Evolutionary conservation across 2,329 filamentous ascomycete genomes (phyloP).

Genomic region (Colletotrichum kahawae): DNA sequence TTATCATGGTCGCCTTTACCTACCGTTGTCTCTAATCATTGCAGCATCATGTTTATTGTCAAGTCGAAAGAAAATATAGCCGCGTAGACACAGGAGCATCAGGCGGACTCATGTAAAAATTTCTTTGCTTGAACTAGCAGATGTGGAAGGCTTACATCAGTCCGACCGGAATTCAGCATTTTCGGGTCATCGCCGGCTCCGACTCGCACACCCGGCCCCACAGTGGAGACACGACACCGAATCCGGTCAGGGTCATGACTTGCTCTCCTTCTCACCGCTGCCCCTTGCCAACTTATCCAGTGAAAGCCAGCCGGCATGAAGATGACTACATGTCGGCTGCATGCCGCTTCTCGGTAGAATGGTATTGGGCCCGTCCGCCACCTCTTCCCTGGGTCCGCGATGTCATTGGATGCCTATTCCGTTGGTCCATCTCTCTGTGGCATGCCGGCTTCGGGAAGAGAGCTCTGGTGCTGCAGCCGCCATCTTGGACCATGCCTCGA

Average conservation of each 20-base stretch:
- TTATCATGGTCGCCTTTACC: not conserved
- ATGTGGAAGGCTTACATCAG: not conserved
- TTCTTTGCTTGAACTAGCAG: not conserved
- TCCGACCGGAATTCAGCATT: not conserved
- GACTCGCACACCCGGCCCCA: not conserved
- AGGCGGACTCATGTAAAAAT: not conserved
- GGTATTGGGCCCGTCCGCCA: not conserved
- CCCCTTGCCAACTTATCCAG: not conserved
- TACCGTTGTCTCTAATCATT: not conserved
- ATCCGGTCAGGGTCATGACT: not conserved
- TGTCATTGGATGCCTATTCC: not conserved
- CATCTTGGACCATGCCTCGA: not conserved
- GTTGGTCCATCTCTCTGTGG: not conserved
- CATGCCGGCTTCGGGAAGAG: not conserved
- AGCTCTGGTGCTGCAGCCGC: not conserved
- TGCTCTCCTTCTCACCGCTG: not conserved
- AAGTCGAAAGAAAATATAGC: not conserved
- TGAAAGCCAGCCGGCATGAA: not conserved
- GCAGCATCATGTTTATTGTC: not conserved
- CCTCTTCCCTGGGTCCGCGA: not conserved
- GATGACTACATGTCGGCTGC: not conserved
- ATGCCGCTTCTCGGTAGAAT: not conserved
- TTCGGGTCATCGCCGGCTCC: not conserved
- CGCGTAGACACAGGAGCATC: not conserved
- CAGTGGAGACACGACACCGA: not conserved